A percentile compares a stretch with the other conserved stretches of the same genome.
These are phyloP conservation scores for Tetragonia tetragonoides DNA, from an alignment of 148 eudicot species.

Conservation along the genomic window DNA sequence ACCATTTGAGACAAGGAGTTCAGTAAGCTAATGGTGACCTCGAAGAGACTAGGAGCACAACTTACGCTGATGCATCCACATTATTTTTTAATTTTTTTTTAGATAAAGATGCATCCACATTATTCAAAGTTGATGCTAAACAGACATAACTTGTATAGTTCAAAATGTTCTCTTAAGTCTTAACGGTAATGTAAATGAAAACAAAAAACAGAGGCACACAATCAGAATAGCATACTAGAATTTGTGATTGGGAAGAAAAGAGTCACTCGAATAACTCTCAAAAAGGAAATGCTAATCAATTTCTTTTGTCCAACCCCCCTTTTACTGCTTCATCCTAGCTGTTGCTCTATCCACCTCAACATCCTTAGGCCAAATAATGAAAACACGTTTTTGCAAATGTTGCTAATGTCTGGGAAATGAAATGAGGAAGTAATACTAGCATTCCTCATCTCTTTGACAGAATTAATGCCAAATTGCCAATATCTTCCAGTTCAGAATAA, in stretches of 20 bases:
- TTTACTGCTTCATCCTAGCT: background rate
- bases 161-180: background rate
- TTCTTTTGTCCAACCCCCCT: background rate
- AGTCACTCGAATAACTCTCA: background rate
- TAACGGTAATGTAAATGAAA: background rate
- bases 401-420: background rate
- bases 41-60: background rate
- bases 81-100: too few species aligned
- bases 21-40: too few species aligned
- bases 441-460: background rate
- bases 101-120: too few species aligned
- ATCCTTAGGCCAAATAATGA: background rate
- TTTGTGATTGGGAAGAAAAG: background rate
- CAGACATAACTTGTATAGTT: too few species aligned
- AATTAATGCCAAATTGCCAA: background rate
- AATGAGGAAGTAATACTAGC: background rate
- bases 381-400: background rate
- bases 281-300: background rate
- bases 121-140: too few species aligned
- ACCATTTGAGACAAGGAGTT: too few species aligned
- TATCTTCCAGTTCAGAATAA: background rate
- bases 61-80: too few species aligned
- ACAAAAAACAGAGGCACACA: background rate
- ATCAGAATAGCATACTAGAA: background rate
- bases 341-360: background rate